phyloP scores from a whole-genome alignment of 2,329 filamentous ascomycete genomes.

The Talaromyces marneffei region DNA sequence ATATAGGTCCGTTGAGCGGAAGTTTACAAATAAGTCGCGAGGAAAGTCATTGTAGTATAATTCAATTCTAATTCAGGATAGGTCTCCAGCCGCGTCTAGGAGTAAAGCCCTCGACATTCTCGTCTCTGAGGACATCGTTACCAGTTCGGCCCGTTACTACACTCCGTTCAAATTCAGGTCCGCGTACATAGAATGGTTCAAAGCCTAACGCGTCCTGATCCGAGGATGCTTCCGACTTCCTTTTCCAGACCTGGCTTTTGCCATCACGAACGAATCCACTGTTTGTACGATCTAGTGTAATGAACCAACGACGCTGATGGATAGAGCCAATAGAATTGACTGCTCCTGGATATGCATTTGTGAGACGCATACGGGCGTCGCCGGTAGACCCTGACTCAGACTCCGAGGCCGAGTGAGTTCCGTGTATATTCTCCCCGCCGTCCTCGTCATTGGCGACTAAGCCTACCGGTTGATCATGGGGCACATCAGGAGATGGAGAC shows the following conservation, averaged over 20 bases:
- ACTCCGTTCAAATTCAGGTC: conserved; percentile 58
- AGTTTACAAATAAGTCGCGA: background rate
- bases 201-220: conserved; percentile 34
- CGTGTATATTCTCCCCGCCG: conserved; percentile 12
- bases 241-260: conserved; percentile 25
- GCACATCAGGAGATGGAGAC: conserved; percentile 9
- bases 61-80: conserved; percentile 20
- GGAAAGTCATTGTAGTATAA: background rate
- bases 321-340: conserved; percentile 61
- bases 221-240: conserved; percentile 11
- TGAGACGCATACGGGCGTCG: conserved; percentile 51
- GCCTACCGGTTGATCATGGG: background rate
- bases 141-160: conserved; percentile 59
- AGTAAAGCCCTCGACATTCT: conserved; percentile 53
- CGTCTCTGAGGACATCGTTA: conserved; percentile 56
- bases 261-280: conserved; percentile 48
- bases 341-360: conserved; percentile 63
- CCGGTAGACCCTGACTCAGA: conserved; percentile 36
- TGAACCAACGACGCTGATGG: conserved; percentile 62
- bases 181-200: conserved; percentile 56
- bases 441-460: background rate
- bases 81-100: conserved; percentile 56
- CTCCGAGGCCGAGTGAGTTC: conserved; percentile 10
- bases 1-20: background rate
- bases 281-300: conserved; percentile 55